Evolutionary conservation across 176 grass and related monocot species (phyloP).

Genomic region (Echinochloa phyllopogon): DNA sequence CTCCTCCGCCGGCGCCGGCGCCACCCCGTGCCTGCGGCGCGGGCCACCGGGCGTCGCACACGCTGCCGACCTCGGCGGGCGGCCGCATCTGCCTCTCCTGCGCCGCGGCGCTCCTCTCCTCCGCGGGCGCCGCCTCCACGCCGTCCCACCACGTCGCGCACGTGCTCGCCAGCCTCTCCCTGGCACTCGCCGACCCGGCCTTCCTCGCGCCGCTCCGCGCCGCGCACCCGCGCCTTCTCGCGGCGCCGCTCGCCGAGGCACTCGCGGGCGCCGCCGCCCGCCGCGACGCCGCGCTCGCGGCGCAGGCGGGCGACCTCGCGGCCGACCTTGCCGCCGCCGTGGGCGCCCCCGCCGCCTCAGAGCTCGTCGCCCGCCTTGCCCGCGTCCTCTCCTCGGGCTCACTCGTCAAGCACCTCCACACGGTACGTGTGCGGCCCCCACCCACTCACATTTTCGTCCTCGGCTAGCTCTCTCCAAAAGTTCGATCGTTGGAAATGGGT

Average conservation of each 20-base stretch:
- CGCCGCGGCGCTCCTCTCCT: conserved; percentile 66
- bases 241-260: conserved; percentile 63
- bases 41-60: conserved; percentile 71
- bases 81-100: conserved; percentile 78
- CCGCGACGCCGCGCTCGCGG: conserved; percentile 61
- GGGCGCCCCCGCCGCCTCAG: conserved; percentile 57
- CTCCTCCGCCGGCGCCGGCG: conserved; percentile 6
- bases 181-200: conserved; percentile 65
- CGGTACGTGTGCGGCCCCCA: conserved; percentile 48
- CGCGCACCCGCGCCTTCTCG: conserved; percentile 68
- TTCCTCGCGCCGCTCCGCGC: conserved; percentile 52
- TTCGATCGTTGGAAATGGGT: not conserved
- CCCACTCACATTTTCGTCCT: conserved; percentile 6
- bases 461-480: not conserved
- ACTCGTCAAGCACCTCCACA: conserved; percentile 75
- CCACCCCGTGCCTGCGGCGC: conserved; percentile 52
- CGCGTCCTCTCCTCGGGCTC: conserved; percentile 65
- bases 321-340: conserved; percentile 59
- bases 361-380: conserved; percentile 64
- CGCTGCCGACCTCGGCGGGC: conserved; percentile 55
- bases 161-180: conserved; percentile 75
- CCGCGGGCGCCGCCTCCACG: conserved; percentile 45
- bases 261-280: conserved; percentile 46
- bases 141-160: conserved; percentile 87
- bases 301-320: conserved; percentile 62